Evolutionary conservation across 768 basidiomycete species (phyloP), one percentile per base, ranked within the genome.

Genomic region (Podaxis sp.): DNA sequence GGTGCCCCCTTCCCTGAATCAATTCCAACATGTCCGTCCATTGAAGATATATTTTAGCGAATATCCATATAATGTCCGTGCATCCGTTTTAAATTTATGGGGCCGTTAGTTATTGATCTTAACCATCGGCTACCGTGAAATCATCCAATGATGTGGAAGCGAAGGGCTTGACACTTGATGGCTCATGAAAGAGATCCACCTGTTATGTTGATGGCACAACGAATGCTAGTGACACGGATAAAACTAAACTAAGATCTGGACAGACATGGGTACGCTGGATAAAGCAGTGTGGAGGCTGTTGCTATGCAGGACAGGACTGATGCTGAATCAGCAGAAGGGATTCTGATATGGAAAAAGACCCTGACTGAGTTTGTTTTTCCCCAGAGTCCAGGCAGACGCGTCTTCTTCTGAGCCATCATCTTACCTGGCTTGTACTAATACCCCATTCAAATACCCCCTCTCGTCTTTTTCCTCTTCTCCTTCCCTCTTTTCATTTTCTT

Each of bases 361-460:
- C 47, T 48, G 47, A 48, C 9, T 23, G 10, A 23, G 47, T 42
- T 27, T 59, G 58, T 65, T 65, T 64, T 64, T 35, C 58, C 59
- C 42, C 25, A 27, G 54, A 42, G 23, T 44, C 61, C 57, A 42
- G 54, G 57, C 61, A 63, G 64, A 71, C 66, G 66, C 69, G 68
- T 68, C 67, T 65, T 66, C 50, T 65, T 62, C 48, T 51, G 59
- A 61, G 61, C 68, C 70, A 67, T 68, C 71, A 67, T 65, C 66
- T 63, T 70, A 65, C 52, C 56, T 50, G 51, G 62, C 58, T 42
- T 69, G 62, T 67, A 64, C 68, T 66, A 66, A 69, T 72, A 70
- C 69, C 70, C 67, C 64, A 23, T 65, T 70, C 63, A 61, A 62
- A 69, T 65, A 66, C 68, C 65, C 66, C 27, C 61, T 46, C 59